Evolutionary conservation across 2,329 filamentous ascomycete species (phyloP).

Genomic region (Pseudopithomyces chartarum): DNA sequence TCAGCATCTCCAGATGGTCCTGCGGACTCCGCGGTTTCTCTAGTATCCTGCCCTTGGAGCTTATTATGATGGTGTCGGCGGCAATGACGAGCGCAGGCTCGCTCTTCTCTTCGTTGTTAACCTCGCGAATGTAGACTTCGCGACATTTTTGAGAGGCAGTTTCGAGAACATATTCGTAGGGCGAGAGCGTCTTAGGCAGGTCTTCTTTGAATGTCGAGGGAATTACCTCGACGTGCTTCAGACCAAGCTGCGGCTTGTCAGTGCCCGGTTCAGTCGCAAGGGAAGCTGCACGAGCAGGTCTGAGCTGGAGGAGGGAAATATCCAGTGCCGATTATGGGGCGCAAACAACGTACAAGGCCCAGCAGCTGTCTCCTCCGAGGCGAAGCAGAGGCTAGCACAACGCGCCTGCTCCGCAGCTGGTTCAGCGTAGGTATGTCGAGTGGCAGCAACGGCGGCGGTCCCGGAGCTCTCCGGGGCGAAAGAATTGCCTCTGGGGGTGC

Average conservation of each 20-base stretch:
- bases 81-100: constrained; percentile 87
- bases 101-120: constrained; percentile 59
- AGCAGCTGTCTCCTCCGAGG: constrained; percentile 84
- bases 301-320: constrained; percentile 5
- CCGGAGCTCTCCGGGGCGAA: constrained; percentile 35
- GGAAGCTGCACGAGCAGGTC: not conserved
- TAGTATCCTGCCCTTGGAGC: constrained; percentile 74
- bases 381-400: constrained; percentile 89
- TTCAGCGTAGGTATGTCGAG: constrained; percentile 81
- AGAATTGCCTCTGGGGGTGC: constrained; percentile 22
- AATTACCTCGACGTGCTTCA: constrained; percentile 80
- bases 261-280: not conserved
- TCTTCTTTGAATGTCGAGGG: constrained; percentile 86
- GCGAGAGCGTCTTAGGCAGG: constrained; percentile 83
- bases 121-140: constrained; percentile 68
- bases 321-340: not conserved
- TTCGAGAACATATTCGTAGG: constrained; percentile 87
- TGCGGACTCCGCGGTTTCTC: constrained; percentile 87
- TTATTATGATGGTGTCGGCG: constrained; percentile 89
- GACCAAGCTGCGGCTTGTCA: constrained; percentile 66
- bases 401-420: constrained; percentile 75
- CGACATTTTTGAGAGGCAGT: constrained; percentile 86
- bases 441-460: constrained; percentile 62
- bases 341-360: constrained; percentile 60
- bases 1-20: constrained; percentile 84